phyloP scores from a whole-genome alignment of 306 rosid species.

The Glycyrrhiza uralensis region DNA sequence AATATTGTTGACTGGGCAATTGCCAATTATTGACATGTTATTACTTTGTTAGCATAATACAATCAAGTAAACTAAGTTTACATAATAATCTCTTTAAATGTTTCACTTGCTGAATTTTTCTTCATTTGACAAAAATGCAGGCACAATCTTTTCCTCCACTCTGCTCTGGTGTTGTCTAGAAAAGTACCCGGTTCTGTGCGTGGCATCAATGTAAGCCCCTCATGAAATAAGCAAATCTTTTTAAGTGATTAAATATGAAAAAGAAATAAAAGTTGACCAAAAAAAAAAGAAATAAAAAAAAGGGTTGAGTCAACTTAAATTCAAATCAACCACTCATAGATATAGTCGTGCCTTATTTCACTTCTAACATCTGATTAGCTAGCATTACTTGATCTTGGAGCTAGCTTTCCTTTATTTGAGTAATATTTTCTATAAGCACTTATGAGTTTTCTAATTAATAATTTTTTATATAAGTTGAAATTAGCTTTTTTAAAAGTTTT shows the following conservation, averaged over 20 bases:
- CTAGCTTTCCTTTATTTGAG: no score
- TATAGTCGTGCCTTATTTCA: neutral
- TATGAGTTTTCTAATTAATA: no score
- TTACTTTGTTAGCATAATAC: neutral
- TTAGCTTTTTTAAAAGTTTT: no score
- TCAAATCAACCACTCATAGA: neutral
- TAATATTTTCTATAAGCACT: no score
- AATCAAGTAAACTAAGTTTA: neutral
- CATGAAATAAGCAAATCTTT: neutral
- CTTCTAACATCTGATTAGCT: neutral
- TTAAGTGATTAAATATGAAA: neutral
- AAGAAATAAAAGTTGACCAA: no score
- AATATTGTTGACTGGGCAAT: no score
- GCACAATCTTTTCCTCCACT: slow-evolving; percentile 90
- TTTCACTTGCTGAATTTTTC: neutral
- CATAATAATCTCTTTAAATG: neutral
- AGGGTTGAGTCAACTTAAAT: neutral
- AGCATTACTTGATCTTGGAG: neutral
- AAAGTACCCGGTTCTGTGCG: slow-evolving; percentile 64
- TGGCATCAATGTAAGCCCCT: slow-evolving; percentile 66
- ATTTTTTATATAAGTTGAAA: no score
- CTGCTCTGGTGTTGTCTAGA: slow-evolving; percentile 90
- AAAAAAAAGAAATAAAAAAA: no score
- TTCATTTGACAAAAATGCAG: slow-evolving; percentile 36
- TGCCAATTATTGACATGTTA: no score